Base-by-base conservation (phyloP, 352 stramenopile genomes). In the Phytophthora syringae region DNA sequence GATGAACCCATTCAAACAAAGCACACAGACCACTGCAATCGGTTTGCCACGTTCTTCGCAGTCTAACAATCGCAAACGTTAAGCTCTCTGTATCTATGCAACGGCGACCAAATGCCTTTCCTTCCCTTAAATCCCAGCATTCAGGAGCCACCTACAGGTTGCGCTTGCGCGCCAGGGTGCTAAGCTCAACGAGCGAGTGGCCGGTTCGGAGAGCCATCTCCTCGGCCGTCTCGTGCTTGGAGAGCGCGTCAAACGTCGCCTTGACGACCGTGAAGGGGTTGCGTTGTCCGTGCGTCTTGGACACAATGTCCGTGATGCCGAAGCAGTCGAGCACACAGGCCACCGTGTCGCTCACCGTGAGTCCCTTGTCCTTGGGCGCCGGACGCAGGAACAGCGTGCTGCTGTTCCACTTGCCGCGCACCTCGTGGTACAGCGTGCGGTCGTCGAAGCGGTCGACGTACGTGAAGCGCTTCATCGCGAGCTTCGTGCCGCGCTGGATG, bases 191-290 rank as follows among this genome's bases (percentile, higher is more conserved):
- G 52, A 94, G 82, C 43, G 82, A 92, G 70, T 92, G 82, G 66
- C 85, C 96, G 24, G 94, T 96, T 80, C 98, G 98, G 66, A 97
- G 79, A 51, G 94, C 92, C 70, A 98, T 93, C 50, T 98, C 88
- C 64, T 98, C 92, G 24, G 97, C 84, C 30, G 88, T 97, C 76
- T 98, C 92, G 76, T 98, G 96, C 64, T 97, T 97, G 67, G 88
- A 71, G 27, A 99, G 75, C 16, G 96, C 96, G 63, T 98, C 94
- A 70, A 98, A 98, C 24, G 94, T 98, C 15, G 96, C 95, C 64
- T 94, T 90, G 54, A 98, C 93, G 30, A 98, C 92, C 74, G 95
- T 98, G 76, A 96, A 98, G 27, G 90, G 89, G 82, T 98, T 98
- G 54, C 95, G 87, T 73, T 97, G 93, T 39, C 96, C 96, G 74